Base-by-base conservation (phyloP, 2,329 filamentous ascomycete species). In the Sporothrix humicola region DNA sequence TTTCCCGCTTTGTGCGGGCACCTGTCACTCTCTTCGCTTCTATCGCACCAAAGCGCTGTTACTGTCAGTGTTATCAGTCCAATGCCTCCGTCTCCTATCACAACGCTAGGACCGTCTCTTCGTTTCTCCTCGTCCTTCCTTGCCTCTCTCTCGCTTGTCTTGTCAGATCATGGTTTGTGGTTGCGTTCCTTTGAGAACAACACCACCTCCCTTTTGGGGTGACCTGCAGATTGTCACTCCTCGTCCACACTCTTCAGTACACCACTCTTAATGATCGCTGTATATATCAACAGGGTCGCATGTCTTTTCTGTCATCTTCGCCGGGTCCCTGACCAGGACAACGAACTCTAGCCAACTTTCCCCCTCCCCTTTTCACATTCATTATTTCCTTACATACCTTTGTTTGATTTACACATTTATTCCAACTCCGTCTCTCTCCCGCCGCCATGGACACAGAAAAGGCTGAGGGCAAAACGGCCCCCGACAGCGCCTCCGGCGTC, bases 391-490 rank as follows among this genome's bases (percentile, higher is more conserved):
- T 7, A 6, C 31, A 37, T 37, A 15, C 15, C 6, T 31, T 58
- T 2, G 4, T 58, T 13, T 37, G 31, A 31, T n/a, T n/a, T n/a
- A n/a, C n/a, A n/a, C n/a, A n/a, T n/a, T n/a, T n/a, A n/a, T n/a
- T n/a, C n/a, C n/a, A n/a, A n/a, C n/a, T n/a, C n/a, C n/a, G n/a
- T n/a, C n/a, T n/a, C n/a, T n/a, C n/a, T n/a, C n/a, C n/a, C n/a
- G n/a, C n/a, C n/a, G n/a, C n/a, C n/a, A 58, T 58, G 54, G 54
- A 58, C 54, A 58, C 54, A 12, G 54, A 58, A 58, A 58, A 58
- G 23, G 54, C 23, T 2, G 54, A 31, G 23, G 15, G 23, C 54
- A 58, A 58, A 9, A 23, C 23, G 13, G 54, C 31, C 12, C 54
- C 54, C 10, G 54, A 58, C 20, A 26, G 23, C 10, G 23, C 10